Conservation (phyloP, 495 filamentous ascomycete genomes). For the Venustampulla echinocandica region DNA sequence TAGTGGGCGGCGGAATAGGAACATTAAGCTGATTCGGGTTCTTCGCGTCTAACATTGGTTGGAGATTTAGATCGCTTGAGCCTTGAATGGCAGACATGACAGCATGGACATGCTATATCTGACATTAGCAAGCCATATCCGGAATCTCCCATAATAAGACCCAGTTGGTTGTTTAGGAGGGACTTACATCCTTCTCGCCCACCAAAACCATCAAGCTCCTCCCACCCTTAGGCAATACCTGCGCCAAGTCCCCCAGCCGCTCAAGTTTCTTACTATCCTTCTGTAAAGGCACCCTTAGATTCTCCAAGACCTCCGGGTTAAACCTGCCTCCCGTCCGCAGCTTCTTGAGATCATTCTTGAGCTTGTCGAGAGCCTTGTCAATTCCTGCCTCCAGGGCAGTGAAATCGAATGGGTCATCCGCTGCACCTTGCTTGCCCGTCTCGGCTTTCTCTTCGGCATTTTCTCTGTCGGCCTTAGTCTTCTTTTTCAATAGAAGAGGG, state of each 20-base stretch:
- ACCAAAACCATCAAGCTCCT: slow-evolving; percentile 58
- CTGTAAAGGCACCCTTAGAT: slow-evolving; percentile 51
- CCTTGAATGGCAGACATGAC: slow-evolving; percentile 61
- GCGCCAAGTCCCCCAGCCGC: slow-evolving; percentile 62
- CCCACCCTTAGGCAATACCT: slow-evolving; percentile 64
- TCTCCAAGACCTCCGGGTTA: slow-evolving; percentile 58
- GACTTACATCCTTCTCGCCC: slow-evolving; percentile 54
- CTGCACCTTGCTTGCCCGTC: neutral
- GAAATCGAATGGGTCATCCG: slow-evolving; percentile 58
- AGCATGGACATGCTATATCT: slow-evolving; percentile 66
- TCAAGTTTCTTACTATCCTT: slow-evolving; percentile 44
- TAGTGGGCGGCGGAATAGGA: slow-evolving; percentile 59
- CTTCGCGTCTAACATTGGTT: slow-evolving; percentile 59
- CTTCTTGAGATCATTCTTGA: slow-evolving; percentile 56
- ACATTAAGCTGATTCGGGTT: slow-evolving; percentile 65
- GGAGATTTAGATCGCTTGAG: slow-evolving; percentile 56
- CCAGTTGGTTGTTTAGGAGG: too few relatives aligned
- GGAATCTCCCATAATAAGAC: too few relatives aligned
- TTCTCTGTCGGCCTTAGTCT: slow-evolving; percentile 16
- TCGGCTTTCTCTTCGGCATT: slow-evolving; percentile 9
- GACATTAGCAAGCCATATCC: too few relatives aligned
- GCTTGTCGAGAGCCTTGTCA: slow-evolving; percentile 42
- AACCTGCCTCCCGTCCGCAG: slow-evolving; percentile 58
- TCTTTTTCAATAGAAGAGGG: slow-evolving; percentile 18
- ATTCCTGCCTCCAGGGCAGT: slow-evolving; percentile 53